phyloP scores from a whole-genome alignment of 1,284 basidiomycete species.

The Xerocomus amazonicus region DNA sequence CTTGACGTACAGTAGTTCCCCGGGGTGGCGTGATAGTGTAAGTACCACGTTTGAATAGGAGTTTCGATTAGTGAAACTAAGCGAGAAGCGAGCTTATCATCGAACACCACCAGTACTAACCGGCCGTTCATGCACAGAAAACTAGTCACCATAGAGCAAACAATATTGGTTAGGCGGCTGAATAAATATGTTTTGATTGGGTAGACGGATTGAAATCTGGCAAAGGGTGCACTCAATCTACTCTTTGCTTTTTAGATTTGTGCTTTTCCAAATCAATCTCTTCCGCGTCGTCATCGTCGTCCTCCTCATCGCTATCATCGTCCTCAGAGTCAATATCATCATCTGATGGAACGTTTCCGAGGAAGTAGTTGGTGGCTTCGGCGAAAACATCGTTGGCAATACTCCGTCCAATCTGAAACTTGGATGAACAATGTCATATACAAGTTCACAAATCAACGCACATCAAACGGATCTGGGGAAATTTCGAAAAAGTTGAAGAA shows the following conservation, averaged over 20 bases:
- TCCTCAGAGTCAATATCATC: conserved; percentile 63
- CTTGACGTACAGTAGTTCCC: too few species aligned
- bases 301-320: conserved; percentile 60
- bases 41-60: background rate
- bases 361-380: conserved; percentile 74
- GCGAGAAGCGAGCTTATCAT: too few species aligned
- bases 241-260: conserved; percentile 62
- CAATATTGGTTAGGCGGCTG: conserved; percentile 2
- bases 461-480: conserved; percentile 61
- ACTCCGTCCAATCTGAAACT: conserved; percentile 57
- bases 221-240: conserved; percentile 42
- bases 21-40: too few species aligned
- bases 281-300: conserved; percentile 67
- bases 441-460: conserved; percentile 37
- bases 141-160: conserved; percentile 2
- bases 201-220: conserved; percentile 13
- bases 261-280: conserved; percentile 84
- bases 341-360: conserved; percentile 56
- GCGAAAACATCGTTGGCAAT: conserved; percentile 76
- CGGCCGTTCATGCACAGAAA: background rate
- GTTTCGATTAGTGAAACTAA: too few species aligned
- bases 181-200: conserved; percentile 31
- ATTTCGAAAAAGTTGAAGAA: conserved; percentile 88
- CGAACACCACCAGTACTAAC: too few species aligned
- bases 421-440: conserved; percentile 10